Evolutionary conservation across 495 filamentous ascomycete species (phyloP), one percentile per base, ranked within the genome.

Genomic region (Chaetomium cochliodes): DNA sequence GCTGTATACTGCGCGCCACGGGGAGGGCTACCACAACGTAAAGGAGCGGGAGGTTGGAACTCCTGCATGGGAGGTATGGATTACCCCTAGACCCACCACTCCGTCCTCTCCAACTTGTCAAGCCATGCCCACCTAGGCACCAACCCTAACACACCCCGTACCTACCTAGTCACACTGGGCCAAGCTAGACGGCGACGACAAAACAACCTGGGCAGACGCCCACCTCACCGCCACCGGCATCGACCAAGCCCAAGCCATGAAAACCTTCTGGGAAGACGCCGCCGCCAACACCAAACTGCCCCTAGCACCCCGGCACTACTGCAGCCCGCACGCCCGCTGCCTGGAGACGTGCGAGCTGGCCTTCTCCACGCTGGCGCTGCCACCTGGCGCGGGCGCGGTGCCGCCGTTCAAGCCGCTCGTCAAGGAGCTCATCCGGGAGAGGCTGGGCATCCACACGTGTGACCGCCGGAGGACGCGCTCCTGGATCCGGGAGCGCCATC

Each of bases 21-120:
- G 54, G 18, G 33, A 56, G 33, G 54, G 54, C 54, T 56, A 33
- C 33, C 54, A 56, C 54, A 56, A 56, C 20, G 54, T 33, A 3
- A 33, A 33, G 33, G 54, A 56, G 33, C 39, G 33, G 11, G 39
- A 41, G n/a, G 39, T 41, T 18, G 54, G 54, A n/a, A 56, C 54
- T 13, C 33, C 54, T 33, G 54, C 54, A n/a, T 56, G 54, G 54
- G 39, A 56, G n/a, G 54, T 56, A 30, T 5, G 54, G 23, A 9
- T 33, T 20, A 37, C 8, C 33, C 11, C 8, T 12, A 33, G 7
- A 33, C 30, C 30, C 30, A 33, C 3, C 30, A 3, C 30, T 7
- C 30, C 30, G 3, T 3, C 30, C 30, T 7, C 30, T 33, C 30
- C 30, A 3, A 3, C 7, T 33, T 33, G 3, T 33, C 30, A n/a